phyloP scores from a whole-genome alignment of 768 basidiomycete genomes.

The Mycena rebaudengoi region DNA sequence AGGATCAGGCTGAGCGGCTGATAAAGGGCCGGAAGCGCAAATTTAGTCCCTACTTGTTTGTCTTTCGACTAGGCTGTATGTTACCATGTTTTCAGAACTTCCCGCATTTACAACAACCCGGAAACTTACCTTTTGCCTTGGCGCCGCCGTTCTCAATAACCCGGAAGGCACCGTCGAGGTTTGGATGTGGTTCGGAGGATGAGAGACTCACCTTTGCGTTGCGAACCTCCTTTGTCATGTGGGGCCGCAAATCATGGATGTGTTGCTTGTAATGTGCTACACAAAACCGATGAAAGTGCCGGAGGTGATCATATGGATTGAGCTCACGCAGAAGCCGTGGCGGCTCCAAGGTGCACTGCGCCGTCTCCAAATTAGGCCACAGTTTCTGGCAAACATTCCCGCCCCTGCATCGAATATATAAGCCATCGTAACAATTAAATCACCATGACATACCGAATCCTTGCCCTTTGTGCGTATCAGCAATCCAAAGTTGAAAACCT shows the following conservation, averaged over 20 bases:
- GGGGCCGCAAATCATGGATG: slow-evolving; percentile 11
- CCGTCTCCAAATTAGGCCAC: not conserved
- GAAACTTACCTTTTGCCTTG: slow-evolving; percentile 30
- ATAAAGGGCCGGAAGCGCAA: slow-evolving; percentile 34
- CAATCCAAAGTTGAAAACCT: slow-evolving; percentile 28
- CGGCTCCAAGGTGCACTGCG: slow-evolving; percentile 9
- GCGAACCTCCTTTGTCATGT: not conserved
- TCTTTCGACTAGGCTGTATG: slow-evolving; percentile 36
- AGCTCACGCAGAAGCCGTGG: slow-evolving; percentile 16
- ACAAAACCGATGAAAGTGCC: slow-evolving; percentile 29
- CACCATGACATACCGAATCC: slow-evolving; percentile 24
- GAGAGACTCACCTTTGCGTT: slow-evolving; percentile 33
- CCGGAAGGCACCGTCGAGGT: slow-evolving; percentile 21
- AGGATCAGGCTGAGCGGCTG: slow-evolving; percentile 35
- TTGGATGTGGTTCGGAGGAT: slow-evolving; percentile 22
- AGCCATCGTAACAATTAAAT: too few species aligned
- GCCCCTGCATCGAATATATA: too few species aligned
- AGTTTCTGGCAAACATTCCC: slow-evolving; percentile 11
- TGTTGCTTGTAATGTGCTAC: slow-evolving; percentile 30
- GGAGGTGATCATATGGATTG: slow-evolving; percentile 35
- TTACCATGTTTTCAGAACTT: not conserved
- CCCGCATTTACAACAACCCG: too few species aligned
- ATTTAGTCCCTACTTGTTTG: slow-evolving; percentile 23
- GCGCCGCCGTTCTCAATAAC: slow-evolving; percentile 27
- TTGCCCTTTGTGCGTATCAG: slow-evolving; percentile 36